Conservation (phyloP, 1,284 basidiomycete species). For the Vanrija pseudolonga region DNA sequence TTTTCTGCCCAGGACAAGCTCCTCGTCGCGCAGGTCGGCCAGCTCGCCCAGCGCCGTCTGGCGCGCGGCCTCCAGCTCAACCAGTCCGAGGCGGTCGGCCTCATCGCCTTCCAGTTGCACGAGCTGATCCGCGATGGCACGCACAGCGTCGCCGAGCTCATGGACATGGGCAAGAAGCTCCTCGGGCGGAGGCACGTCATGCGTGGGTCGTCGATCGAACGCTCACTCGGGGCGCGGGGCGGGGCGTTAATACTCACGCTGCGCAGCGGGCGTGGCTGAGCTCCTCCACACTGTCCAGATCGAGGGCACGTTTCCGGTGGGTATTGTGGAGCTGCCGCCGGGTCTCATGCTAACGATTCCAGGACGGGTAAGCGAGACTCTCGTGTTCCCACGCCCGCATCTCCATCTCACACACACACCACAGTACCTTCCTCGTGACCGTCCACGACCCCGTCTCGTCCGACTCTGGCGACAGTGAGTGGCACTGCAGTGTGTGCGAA, state of each 20-base stretch:
- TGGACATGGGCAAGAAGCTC: constrained; percentile 85
- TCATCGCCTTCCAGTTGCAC: constrained; percentile 87
- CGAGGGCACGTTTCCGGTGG: constrained; percentile 83
- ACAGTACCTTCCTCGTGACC: constrained; percentile 85
- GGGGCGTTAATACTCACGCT: not conserved
- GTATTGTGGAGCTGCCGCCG: constrained; percentile 22
- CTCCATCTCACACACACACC: constrained; percentile 5
- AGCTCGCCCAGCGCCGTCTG: constrained; percentile 87
- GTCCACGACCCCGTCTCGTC: constrained; percentile 91
- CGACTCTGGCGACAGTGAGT: constrained; percentile 62
- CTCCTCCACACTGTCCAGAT: constrained; percentile 77
- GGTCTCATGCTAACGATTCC: not conserved
- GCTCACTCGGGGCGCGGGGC: not conserved
- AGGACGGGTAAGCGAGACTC: constrained; percentile 27
- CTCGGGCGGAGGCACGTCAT: constrained; percentile 89
- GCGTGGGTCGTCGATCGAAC: constrained; percentile 21
- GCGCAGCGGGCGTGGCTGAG: constrained; percentile 39
- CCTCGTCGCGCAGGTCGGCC: constrained; percentile 62
- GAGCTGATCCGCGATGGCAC: constrained; percentile 92
- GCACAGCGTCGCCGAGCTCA: constrained; percentile 82
- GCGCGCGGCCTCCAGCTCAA: constrained; percentile 86
- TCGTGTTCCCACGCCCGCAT: too few species aligned
- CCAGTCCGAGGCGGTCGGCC: constrained; percentile 78
- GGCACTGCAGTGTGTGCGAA: too few species aligned
- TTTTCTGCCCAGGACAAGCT: constrained; percentile 50